Percentiles rank a stretch among this genome's conserved stretches.
phyloP scores from a whole-genome alignment of 2,329 filamentous ascomycete species.

The Trichoderma lentiforme region DNA sequence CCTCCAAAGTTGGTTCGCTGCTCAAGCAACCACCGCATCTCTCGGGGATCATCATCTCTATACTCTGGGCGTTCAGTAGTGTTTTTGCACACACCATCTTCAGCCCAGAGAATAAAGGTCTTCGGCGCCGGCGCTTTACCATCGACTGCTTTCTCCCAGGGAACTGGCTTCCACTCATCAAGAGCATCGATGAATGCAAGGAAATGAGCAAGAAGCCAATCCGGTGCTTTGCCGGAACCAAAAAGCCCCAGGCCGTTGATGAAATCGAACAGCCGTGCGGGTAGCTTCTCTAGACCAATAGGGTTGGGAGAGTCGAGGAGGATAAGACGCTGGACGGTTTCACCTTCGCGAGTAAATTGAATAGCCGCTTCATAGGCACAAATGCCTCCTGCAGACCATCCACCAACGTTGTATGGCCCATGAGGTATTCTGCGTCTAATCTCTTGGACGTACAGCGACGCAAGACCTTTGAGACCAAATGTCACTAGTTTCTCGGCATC shows the following conservation, averaged over 20 bases:
- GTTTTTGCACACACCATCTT: slow-evolving; percentile 67
- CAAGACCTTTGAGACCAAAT: slow-evolving; percentile 32
- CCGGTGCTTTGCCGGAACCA: slow-evolving; percentile 61
- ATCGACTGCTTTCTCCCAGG: slow-evolving; percentile 42
- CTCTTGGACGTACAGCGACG: slow-evolving; percentile 52
- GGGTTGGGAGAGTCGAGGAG: slow-evolving; percentile 65
- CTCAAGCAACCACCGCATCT: slow-evolving; percentile 62
- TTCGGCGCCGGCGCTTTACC: slow-evolving; percentile 49
- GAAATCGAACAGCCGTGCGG: slow-evolving; percentile 60
- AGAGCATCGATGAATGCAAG: slow-evolving; percentile 64
- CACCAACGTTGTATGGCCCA: slow-evolving; percentile 65
- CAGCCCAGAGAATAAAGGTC: slow-evolving; percentile 67
- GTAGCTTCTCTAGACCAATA: slow-evolving; percentile 63
- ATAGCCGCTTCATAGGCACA: slow-evolving; percentile 65
- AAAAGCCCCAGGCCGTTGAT: slow-evolving; percentile 69
- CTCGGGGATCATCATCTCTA: slow-evolving; percentile 17
- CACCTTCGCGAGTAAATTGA: slow-evolving; percentile 54
- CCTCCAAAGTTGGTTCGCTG: slow-evolving; percentile 68
- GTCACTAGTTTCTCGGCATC: slow-evolving; percentile 43
- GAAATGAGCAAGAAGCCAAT: slow-evolving; percentile 71
- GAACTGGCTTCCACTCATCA: slow-evolving; percentile 63
- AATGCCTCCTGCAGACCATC: slow-evolving; percentile 74
- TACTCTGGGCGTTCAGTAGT: slow-evolving; percentile 48
- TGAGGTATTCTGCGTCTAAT: slow-evolving; percentile 67
- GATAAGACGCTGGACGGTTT: slow-evolving; percentile 56